phyloP scores from a whole-genome alignment of 306 rosid species.

The Ormosia semicastrata region DNA sequence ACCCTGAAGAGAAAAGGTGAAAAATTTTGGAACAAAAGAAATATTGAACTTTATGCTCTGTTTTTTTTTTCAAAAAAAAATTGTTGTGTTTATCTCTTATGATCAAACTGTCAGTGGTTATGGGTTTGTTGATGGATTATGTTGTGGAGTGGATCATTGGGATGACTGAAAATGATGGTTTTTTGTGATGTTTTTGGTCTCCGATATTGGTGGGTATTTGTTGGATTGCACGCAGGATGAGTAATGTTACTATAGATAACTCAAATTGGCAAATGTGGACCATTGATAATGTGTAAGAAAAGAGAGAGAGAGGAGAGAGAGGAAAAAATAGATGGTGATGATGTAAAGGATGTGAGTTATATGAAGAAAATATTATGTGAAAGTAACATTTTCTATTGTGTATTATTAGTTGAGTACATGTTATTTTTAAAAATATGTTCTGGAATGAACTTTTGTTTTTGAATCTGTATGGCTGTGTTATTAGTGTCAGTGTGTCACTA shows the following conservation, averaged over 20 bases:
- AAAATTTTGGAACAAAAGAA: not conserved
- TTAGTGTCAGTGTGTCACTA: not conserved
- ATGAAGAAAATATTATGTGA: not conserved
- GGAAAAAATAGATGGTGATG: not conserved
- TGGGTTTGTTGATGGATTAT: not conserved
- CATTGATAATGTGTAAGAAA: not conserved
- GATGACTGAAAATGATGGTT: not conserved
- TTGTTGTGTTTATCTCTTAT: not conserved
- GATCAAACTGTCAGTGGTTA: not conserved
- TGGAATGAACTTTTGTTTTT: not conserved
- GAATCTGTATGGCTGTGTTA: not conserved
- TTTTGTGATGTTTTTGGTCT: not conserved
- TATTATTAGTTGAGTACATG: not conserved
- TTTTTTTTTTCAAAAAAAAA: not conserved
- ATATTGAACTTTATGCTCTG: not conserved
- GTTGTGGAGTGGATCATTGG: not conserved
- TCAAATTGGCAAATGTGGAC: not conserved
- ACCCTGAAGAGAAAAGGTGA: not conserved
- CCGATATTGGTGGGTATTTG: too few species aligned
- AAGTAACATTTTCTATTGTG: not conserved
- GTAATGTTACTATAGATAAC: not conserved
- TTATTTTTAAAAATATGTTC: not conserved
- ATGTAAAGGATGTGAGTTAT: not conserved
- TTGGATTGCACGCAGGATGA: too few species aligned
- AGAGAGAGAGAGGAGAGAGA: not conserved